Percentiles rank a stretch among this genome's conserved stretches.
Evolutionary conservation across 192 early-diverging fungal species (phyloP).

Genomic region (Physocladia obscura): DNA sequence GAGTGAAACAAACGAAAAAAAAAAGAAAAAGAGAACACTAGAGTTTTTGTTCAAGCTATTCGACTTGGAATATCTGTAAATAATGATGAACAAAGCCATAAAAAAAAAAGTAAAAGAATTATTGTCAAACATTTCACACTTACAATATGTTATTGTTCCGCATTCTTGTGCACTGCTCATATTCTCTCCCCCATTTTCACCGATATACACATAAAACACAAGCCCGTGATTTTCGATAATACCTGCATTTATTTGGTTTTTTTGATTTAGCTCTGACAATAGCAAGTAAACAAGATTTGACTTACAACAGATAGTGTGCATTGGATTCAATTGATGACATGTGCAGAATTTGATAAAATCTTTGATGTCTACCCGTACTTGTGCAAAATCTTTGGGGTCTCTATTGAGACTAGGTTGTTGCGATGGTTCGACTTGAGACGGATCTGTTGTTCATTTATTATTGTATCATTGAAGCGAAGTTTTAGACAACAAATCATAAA

Average conservation of each 20-base stretch:
- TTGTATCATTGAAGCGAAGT: slow-evolving; percentile 5
- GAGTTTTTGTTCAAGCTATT: background rate
- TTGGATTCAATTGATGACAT: slow-evolving; percentile 73
- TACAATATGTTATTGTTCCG: slow-evolving; percentile 25
- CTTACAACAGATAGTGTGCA: slow-evolving; percentile 76
- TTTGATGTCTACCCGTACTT: slow-evolving; percentile 65
- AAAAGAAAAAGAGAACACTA: no score
- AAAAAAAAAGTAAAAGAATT: background rate
- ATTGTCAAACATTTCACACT: background rate
- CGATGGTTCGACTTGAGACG: slow-evolving; percentile 33
- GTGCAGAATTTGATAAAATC: slow-evolving; percentile 79
- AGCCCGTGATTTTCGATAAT: slow-evolving; percentile 37
- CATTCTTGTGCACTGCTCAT: slow-evolving; percentile 15
- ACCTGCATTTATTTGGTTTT: no score
- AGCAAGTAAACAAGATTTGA: background rate
- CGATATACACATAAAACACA: slow-evolving; percentile 31
- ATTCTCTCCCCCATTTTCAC: slow-evolving; percentile 19
- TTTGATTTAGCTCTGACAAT: no score
- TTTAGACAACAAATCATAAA: no score
- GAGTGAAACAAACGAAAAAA: background rate
- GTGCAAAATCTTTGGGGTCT: slow-evolving; percentile 56
- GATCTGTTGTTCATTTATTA: slow-evolving; percentile 22
- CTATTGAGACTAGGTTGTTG: slow-evolving; percentile 21
- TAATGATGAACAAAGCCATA: background rate
- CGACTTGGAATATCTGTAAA: background rate